These are phyloP conservation scores for Platanus orientalis DNA, from an alignment of 164 flowering plant species.

Conservation along the genomic window DNA sequence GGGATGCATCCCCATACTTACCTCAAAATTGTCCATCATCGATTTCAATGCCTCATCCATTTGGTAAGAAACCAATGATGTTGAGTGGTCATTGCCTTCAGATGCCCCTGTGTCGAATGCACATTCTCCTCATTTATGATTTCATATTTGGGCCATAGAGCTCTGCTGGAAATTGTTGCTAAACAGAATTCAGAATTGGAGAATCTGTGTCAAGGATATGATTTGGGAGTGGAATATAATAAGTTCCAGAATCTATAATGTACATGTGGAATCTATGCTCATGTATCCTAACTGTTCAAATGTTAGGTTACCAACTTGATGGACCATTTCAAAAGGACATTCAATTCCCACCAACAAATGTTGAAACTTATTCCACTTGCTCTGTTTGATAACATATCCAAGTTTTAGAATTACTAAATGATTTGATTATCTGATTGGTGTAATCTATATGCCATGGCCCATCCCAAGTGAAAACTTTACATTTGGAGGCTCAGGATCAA, in stretches of 20 bases:
- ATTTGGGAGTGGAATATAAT: neutral
- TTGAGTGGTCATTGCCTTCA: slow-evolving; percentile 21
- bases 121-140: slow-evolving; percentile 60
- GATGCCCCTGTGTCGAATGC: slow-evolving; percentile 37
- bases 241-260: neutral
- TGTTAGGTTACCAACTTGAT: neutral
- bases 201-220: neutral
- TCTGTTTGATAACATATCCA: too few relatives aligned
- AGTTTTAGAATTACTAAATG: too few relatives aligned
- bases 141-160: slow-evolving; percentile 78
- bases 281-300: neutral
- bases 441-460: neutral
- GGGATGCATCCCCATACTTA: slow-evolving; percentile 11
- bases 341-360: neutral
- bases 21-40: slow-evolving; percentile 49
- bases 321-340: neutral
- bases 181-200: neutral
- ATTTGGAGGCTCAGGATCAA: too few relatives aligned
- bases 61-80: slow-evolving; percentile 33
- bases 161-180: slow-evolving; percentile 48
- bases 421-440: neutral
- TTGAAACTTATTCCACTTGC: too few relatives aligned
- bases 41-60: slow-evolving; percentile 40
- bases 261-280: too few relatives aligned
- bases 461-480: neutral